Conservation (phyloP, 495 filamentous ascomycete species). For the Aspergillus indologenus region DNA sequence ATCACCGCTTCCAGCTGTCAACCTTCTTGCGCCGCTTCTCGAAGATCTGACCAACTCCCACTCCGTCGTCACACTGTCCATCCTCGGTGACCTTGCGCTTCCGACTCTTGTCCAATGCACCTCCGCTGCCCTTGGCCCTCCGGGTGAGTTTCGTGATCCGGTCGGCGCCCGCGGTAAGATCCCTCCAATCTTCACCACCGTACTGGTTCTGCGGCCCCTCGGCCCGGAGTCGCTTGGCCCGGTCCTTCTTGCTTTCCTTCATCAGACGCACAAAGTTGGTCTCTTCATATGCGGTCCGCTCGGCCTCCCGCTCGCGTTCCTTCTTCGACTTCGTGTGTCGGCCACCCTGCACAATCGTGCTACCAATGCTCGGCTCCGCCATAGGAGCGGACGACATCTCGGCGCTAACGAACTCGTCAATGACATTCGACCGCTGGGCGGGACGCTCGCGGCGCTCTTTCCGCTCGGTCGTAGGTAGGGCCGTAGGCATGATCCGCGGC, state of each 20-base stretch:
- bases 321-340: slow-evolving; percentile 67
- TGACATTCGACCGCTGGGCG: slow-evolving; percentile 63
- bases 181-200: slow-evolving; percentile 83
- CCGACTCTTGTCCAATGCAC: slow-evolving; percentile 72
- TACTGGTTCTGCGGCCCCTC: slow-evolving; percentile 52
- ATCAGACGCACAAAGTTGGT: slow-evolving; percentile 81
- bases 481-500: slow-evolving; percentile 75
- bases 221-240: slow-evolving; percentile 47
- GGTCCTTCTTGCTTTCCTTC: slow-evolving; percentile 75
- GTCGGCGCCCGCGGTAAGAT: slow-evolving; percentile 74
- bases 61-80: slow-evolving; percentile 54
- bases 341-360: slow-evolving; percentile 69
- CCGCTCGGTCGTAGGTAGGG: slow-evolving; percentile 57
- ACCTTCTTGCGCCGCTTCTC: slow-evolving; percentile 71
- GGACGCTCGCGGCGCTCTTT: slow-evolving; percentile 50
- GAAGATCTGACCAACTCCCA: slow-evolving; percentile 63
- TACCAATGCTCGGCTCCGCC: slow-evolving; percentile 79
- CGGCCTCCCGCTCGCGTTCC: slow-evolving; percentile 67
- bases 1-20: slow-evolving; percentile 53
- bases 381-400: slow-evolving; percentile 76
- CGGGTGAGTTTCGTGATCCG: slow-evolving; percentile 70
- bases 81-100: slow-evolving; percentile 64
- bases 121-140: slow-evolving; percentile 47
- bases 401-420: slow-evolving; percentile 81
- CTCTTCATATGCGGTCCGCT: slow-evolving; percentile 78